Evolutionary conservation across 768 basidiomycete species (phyloP).

Genomic region (Leccinum obscurum): DNA sequence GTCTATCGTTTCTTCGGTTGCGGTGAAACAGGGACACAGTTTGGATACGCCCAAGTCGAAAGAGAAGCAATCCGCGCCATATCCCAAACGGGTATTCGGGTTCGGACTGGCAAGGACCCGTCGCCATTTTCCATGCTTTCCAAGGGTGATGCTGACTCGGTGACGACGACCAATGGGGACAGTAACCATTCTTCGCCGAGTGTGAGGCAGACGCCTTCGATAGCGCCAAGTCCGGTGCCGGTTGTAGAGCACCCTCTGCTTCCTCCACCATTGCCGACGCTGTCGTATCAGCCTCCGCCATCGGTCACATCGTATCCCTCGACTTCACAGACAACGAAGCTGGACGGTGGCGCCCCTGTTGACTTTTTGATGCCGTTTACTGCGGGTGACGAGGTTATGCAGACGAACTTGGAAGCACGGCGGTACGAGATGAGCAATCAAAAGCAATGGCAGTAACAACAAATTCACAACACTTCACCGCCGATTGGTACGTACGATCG

Average conservation of each 20-base stretch:
- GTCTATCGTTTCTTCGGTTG: constrained; percentile 4
- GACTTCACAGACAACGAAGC: constrained; percentile 13
- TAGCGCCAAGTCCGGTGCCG: constrained; percentile 11
- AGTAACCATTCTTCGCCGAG: constrained; percentile 3
- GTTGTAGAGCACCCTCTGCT: constrained; percentile 7
- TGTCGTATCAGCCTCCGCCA: constrained; percentile 9
- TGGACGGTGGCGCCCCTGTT: constrained; percentile 12
- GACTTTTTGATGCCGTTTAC: constrained; percentile 29
- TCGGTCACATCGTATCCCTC: constrained; percentile 14
- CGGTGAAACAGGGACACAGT: constrained; percentile 10
- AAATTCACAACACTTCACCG: constrained; percentile 9
- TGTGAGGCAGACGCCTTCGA: constrained; percentile 11
- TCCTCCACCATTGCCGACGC: constrained; percentile 13
- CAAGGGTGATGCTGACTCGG: constrained; percentile 4
- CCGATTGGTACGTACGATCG: constrained; percentile 21
- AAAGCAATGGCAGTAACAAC: constrained; percentile 2
- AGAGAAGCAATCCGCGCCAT: constrained; percentile 37
- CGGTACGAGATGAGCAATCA: constrained; percentile 20
- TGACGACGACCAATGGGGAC: constrained; percentile 8
- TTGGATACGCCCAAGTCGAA: constrained; percentile 32
- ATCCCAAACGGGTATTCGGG: constrained; percentile 51
- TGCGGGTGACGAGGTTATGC: constrained; percentile 19
- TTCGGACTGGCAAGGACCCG: constrained; percentile 40
- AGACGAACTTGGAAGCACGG: constrained; percentile 12
- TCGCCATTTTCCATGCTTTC: constrained; percentile 22